Evolutionary conservation across 148 eudicot species (phyloP).

Genomic region (Selenicereus undatus): DNA sequence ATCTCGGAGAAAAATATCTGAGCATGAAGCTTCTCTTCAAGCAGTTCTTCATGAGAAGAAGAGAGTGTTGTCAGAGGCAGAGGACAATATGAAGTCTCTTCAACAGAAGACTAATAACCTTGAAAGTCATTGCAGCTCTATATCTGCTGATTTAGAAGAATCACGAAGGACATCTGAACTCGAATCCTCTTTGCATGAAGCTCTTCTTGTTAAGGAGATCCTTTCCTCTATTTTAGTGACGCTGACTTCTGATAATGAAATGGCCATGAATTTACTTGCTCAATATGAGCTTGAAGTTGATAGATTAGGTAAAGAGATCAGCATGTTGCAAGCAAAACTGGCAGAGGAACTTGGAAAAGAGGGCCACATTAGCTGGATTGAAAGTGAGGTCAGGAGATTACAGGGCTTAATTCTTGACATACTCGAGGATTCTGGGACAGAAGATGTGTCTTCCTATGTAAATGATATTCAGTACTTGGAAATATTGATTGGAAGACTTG

Average conservation of each 20-base stretch:
- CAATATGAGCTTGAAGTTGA: conserved; percentile 40
- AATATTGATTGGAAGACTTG: conserved; percentile 45
- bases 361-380: conserved; percentile 42
- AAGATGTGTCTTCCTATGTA: conserved; percentile 35
- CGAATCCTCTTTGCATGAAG: conserved; percentile 46
- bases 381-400: conserved; percentile 56
- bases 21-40: conserved; percentile 50
- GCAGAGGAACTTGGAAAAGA: conserved; percentile 37
- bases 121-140: conserved; percentile 45
- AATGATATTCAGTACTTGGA: conserved; percentile 50
- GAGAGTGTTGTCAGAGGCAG: conserved; percentile 44
- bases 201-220: conserved; percentile 28
- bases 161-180: conserved; percentile 57
- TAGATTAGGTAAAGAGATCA: conserved; percentile 46
- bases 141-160: conserved; percentile 61
- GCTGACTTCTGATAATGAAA: conserved; percentile 46
- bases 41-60: conserved; percentile 52
- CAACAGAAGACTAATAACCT: conserved; percentile 64
- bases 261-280: conserved; percentile 37
- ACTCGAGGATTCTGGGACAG: conserved; percentile 46
- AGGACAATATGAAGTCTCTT: conserved; percentile 47
- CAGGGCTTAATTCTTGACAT: conserved; percentile 46
- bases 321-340: conserved; percentile 40
- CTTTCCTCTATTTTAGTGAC: conserved; percentile 49
- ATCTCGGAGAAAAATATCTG: conserved; percentile 50